Percentiles rank a stretch among this genome's conserved stretches.
These are phyloP conservation scores for Tulasnella sp. DNA, from an alignment of 768 basidiomycete genomes.

Conservation along the genomic window DNA sequence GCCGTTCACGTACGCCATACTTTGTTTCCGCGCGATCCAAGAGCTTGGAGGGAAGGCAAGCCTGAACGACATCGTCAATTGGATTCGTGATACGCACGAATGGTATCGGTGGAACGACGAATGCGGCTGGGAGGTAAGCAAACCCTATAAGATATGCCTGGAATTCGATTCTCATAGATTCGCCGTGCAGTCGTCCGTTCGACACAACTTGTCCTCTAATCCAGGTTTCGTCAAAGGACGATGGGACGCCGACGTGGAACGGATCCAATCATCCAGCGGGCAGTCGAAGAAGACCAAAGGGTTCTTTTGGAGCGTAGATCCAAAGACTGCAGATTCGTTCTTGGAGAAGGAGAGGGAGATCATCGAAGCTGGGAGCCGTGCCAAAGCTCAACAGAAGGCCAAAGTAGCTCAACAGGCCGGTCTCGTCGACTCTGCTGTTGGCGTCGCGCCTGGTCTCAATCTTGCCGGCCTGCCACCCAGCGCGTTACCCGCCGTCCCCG, in stretches of 20 bases:
- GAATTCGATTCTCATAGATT: slow-evolving; percentile 8
- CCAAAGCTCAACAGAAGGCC: slow-evolving; percentile 3
- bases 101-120: slow-evolving; percentile 83
- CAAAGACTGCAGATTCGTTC: slow-evolving; percentile 51
- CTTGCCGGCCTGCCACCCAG: not conserved
- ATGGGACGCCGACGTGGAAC: slow-evolving; percentile 51
- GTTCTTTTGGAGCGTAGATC: slow-evolving; percentile 87
- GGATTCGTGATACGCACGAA: slow-evolving; percentile 81
- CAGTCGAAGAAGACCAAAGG: slow-evolving; percentile 49
- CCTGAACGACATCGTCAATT: slow-evolving; percentile 79
- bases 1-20: slow-evolving; percentile 77
- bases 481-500: not conserved
- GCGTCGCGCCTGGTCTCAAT: not conserved
- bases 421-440: not conserved
- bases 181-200: slow-evolving; percentile 67
- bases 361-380: not conserved
- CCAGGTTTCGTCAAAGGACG: slow-evolving; percentile 88
- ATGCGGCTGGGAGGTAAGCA: slow-evolving; percentile 77
- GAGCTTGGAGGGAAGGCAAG: slow-evolving; percentile 76
- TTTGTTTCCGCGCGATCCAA: slow-evolving; percentile 84
- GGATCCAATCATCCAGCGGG: not conserved
- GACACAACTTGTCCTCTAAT: slow-evolving; percentile 89
- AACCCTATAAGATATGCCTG: not conserved
- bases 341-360: slow-evolving; percentile 47
- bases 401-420: not conserved